Evolutionary conservation across 2,329 filamentous ascomycete species (phyloP).

Genomic region (Trichoderma brevicompactum): DNA sequence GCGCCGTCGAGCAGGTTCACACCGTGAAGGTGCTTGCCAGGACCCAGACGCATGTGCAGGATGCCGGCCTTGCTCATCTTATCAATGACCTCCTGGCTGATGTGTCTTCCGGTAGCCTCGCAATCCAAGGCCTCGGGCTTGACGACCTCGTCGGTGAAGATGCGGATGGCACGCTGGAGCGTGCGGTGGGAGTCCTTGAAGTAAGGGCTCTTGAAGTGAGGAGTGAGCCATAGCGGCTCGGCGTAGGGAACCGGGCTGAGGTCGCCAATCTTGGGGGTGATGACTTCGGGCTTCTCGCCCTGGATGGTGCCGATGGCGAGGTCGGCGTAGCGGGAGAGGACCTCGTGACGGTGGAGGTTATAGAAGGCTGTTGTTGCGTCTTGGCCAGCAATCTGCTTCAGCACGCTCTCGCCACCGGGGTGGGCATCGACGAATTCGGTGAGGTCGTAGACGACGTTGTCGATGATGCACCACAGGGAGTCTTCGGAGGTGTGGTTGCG

Average conservation of each 20-base stretch:
- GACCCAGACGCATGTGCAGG: slow-evolving; percentile 81
- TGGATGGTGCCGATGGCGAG: slow-evolving; percentile 76
- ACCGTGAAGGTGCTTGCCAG: slow-evolving; percentile 79
- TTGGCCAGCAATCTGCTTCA: slow-evolving; percentile 77
- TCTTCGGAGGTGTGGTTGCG: slow-evolving; percentile 76
- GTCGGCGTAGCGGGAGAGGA: slow-evolving; percentile 77
- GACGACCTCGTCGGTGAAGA: slow-evolving; percentile 73
- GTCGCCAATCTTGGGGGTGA: slow-evolving; percentile 71
- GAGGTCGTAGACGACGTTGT: slow-evolving; percentile 85
- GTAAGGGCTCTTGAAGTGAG: slow-evolving; percentile 78
- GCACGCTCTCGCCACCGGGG: slow-evolving; percentile 78
- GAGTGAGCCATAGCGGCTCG: slow-evolving; percentile 81
- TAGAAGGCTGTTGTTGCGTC: slow-evolving; percentile 86
- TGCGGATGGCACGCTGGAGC: slow-evolving; percentile 70
- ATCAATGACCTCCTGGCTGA: slow-evolving; percentile 74
- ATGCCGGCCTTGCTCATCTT: slow-evolving; percentile 75
- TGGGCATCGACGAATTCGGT: slow-evolving; percentile 85
- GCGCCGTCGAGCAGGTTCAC: slow-evolving; percentile 69
- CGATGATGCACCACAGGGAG: slow-evolving; percentile 81
- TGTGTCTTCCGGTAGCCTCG: slow-evolving; percentile 73
- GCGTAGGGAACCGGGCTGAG: slow-evolving; percentile 80
- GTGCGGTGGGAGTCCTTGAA: slow-evolving; percentile 74
- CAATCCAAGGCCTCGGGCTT: slow-evolving; percentile 75
- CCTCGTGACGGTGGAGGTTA: slow-evolving; percentile 89
- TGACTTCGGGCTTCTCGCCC: slow-evolving; percentile 75